These are phyloP conservation scores for Corymbia maculata DNA, from an alignment of 345 rosid species.

Conservation along the genomic window DNA sequence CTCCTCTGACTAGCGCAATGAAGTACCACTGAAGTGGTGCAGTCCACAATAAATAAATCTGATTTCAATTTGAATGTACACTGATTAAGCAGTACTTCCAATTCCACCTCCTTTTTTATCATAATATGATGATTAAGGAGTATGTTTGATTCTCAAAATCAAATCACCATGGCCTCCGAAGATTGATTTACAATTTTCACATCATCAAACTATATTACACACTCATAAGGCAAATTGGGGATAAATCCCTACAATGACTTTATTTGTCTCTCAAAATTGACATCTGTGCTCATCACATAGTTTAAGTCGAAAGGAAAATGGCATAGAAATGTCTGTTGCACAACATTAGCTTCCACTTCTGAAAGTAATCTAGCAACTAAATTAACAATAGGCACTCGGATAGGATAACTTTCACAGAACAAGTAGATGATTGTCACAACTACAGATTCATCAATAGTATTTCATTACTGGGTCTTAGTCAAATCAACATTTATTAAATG, in stretches of 20 bases:
- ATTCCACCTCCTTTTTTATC: background rate
- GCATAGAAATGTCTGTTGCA: background rate
- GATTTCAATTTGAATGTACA: background rate
- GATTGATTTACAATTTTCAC: background rate
- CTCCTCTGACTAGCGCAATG: background rate
- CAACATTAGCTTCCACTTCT: background rate
- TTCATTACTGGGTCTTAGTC: background rate
- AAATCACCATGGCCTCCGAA: background rate
- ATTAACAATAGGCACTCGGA: background rate
- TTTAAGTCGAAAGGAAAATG: background rate
- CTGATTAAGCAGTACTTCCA: background rate
- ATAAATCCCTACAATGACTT: background rate
- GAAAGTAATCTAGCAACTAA: background rate
- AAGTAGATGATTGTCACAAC: background rate
- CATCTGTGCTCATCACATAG: background rate
- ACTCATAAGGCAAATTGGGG: background rate
- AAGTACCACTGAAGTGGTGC: background rate
- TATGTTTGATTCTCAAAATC: background rate
- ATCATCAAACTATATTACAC: background rate
- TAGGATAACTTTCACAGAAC: background rate
- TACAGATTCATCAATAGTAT: background rate
- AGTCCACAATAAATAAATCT: background rate
- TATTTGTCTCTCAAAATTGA: background rate
- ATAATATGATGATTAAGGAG: background rate
- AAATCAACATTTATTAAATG: background rate